Percentiles rank a stretch among this genome's conserved stretches.
Evolutionary conservation across 257 asterid genomes (phyloP).

Genomic region (Gynochthodes officinalis): DNA sequence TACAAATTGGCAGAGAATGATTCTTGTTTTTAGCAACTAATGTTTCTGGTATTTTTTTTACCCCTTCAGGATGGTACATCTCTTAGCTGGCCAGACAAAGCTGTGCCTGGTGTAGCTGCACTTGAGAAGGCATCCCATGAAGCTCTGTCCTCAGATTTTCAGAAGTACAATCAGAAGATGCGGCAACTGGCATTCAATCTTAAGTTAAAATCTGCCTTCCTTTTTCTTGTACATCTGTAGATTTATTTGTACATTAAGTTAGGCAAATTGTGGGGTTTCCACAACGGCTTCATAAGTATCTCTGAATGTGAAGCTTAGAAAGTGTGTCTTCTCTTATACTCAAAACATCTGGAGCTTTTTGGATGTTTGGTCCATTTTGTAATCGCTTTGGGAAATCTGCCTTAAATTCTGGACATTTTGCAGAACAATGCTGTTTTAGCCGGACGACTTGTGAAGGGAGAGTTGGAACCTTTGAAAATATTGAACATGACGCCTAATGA

Average conservation of each 20-base stretch:
- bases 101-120: slow-evolving; percentile 52
- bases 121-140: slow-evolving; percentile 78
- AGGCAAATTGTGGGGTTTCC: neutral
- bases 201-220: slow-evolving; percentile 40
- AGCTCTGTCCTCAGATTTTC: slow-evolving; percentile 47
- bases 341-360: too few relatives aligned
- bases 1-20: neutral
- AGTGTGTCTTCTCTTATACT: too few relatives aligned
- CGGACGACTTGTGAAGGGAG: slow-evolving; percentile 63
- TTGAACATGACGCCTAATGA: slow-evolving; percentile 68
- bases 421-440: slow-evolving; percentile 58
- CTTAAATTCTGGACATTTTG: slow-evolving; percentile 14
- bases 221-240: neutral
- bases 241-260: neutral
- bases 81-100: slow-evolving; percentile 66
- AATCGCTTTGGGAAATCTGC: too few relatives aligned
- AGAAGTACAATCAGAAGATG: slow-evolving; percentile 84
- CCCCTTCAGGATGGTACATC: slow-evolving; percentile 37
- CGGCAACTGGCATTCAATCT: slow-evolving; percentile 61
- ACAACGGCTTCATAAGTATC: too few relatives aligned
- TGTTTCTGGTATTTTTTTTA: slow-evolving; percentile 20
- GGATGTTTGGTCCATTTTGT: too few relatives aligned
- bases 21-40: neutral
- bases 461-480: slow-evolving; percentile 72
- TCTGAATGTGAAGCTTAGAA: too few relatives aligned